These are phyloP conservation scores for Flaveria sonorensis DNA, from an alignment of 129 eudicot genomes.

Conservation along the genomic window DNA sequence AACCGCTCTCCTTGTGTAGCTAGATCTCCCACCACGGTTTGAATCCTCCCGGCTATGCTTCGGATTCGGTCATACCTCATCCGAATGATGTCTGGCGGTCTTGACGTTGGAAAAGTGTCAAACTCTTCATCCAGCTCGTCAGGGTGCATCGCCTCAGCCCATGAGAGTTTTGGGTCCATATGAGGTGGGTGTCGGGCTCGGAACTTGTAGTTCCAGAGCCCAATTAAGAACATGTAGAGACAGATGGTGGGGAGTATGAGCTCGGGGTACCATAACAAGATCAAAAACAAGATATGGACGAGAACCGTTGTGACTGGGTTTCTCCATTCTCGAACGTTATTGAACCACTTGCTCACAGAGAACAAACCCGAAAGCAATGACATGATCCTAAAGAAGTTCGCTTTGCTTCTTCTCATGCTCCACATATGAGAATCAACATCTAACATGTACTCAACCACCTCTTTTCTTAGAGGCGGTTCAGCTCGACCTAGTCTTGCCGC, in stretches of 20 bases:
- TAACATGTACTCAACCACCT: conserved; percentile 80
- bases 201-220: conserved; percentile 72
- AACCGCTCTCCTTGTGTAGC: conserved; percentile 84
- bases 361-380: conserved; percentile 53
- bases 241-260: conserved; percentile 64
- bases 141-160: conserved; percentile 70
- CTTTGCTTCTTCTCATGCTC: conserved; percentile 91
- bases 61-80: conserved; percentile 81
- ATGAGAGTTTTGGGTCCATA: conserved; percentile 75
- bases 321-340: conserved; percentile 66
- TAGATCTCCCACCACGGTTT: conserved; percentile 76
- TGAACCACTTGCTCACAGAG: conserved; percentile 55
- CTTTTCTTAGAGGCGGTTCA: conserved; percentile 77
- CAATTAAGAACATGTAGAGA: conserved; percentile 68
- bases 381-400: conserved; percentile 68
- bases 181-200: conserved; percentile 80
- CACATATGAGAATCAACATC: conserved; percentile 89
- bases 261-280: conserved; percentile 72
- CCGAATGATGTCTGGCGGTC: conserved; percentile 49
- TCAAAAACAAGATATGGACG: conserved; percentile 69
- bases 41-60: conserved; percentile 71
- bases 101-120: conserved; percentile 72
- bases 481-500: conserved; percentile 66
- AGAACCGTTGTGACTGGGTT: conserved; percentile 67
- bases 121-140: conserved; percentile 85